Conservation (phyloP, 345 rosid species). For the Hevea brasiliensis region DNA sequence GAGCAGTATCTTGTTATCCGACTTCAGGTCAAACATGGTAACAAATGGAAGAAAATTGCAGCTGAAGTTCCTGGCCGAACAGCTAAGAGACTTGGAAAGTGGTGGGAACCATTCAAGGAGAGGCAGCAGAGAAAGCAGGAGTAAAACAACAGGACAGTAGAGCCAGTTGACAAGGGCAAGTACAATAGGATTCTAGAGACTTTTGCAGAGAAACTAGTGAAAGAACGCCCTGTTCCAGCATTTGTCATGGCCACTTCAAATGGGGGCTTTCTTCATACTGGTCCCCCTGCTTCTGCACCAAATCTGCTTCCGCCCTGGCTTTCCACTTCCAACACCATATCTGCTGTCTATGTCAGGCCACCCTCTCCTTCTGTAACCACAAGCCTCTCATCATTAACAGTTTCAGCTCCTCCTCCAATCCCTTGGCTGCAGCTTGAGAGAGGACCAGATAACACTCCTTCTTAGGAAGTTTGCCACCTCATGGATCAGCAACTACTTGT, state of each 20-base stretch:
- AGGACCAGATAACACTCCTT: conserved; percentile 46
- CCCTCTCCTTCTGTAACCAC: conserved; percentile 78
- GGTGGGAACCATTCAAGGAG: conserved; percentile 99
- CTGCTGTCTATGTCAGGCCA: conserved; percentile 43
- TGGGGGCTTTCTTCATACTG: conserved; percentile 15
- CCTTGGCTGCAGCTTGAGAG: conserved; percentile 87
- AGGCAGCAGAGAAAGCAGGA: conserved; percentile 89
- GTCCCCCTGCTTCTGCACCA: conserved; percentile 45
- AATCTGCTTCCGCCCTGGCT: conserved; percentile 84
- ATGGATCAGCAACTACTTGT: conserved; percentile 37
- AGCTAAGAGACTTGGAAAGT: conserved; percentile 90
- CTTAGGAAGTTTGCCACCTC: conserved; percentile 47
- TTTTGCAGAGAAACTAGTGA: conserved; percentile 91
- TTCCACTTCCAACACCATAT: conserved; percentile 60
- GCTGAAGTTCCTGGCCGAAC: conserved; percentile 95
- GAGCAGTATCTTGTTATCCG: conserved; percentile 89
- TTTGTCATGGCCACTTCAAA: conserved; percentile 76
- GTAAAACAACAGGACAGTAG: conserved; percentile 58
- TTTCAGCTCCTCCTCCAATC: conserved; percentile 55
- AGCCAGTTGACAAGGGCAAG: conserved; percentile 80
- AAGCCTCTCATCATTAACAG: conserved; percentile 73
- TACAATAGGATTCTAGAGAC: conserved; percentile 89
- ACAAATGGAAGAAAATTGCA: conserved; percentile 99
- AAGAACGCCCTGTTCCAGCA: conserved; percentile 56
- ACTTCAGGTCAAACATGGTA: conserved; percentile 92